Evolutionary conservation across 805 yeast genomes (phyloP).

Genomic region (Barnettozyma californica): DNA sequence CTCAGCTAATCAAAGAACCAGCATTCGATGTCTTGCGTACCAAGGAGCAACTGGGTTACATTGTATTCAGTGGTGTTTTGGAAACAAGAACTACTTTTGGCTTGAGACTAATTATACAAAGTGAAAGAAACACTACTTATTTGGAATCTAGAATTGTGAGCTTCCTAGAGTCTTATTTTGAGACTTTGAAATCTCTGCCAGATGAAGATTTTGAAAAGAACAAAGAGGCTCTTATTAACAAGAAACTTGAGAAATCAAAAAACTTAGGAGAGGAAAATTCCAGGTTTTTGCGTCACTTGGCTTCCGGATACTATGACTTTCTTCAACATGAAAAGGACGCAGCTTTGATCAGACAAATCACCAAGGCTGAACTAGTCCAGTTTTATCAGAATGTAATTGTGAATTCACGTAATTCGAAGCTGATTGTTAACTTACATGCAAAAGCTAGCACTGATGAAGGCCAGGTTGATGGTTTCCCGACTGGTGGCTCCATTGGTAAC

Average conservation of each 20-base stretch:
- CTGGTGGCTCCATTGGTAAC: conserved; percentile 40
- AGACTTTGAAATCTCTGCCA: conserved; percentile 43
- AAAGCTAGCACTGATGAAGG: conserved; percentile 25
- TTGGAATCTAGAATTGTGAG: conserved; percentile 71
- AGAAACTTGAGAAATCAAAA: conserved; percentile 66
- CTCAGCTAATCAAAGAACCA: conserved; percentile 78
- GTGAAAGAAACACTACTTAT: conserved; percentile 71
- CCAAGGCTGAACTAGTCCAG: conserved; percentile 50
- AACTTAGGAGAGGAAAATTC: conserved; percentile 73
- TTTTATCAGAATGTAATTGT: conserved; percentile 46
- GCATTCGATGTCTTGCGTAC: conserved; percentile 87
- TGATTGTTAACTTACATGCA: conserved; percentile 62
- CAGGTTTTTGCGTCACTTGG: conserved; percentile 61
- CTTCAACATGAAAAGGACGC: conserved; percentile 52
- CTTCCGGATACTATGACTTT: conserved; percentile 78
- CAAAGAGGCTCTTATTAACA: conserved; percentile 60
- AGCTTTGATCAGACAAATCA: conserved; percentile 43
- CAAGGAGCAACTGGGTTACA: conserved; percentile 91
- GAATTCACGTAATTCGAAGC: conserved; percentile 30
- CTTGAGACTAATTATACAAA: conserved; percentile 71
- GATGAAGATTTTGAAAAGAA: conserved; percentile 64
- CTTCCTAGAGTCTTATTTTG: conserved; percentile 48
- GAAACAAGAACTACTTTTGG: conserved; percentile 69
- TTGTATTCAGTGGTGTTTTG: conserved; percentile 75
- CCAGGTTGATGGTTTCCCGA: conserved; percentile 36